Evolutionary conservation across 805 yeast genomes (phyloP), one percentile per base, ranked within the genome.

Genomic region (Schizosaccharomyces osmophilus): DNA sequence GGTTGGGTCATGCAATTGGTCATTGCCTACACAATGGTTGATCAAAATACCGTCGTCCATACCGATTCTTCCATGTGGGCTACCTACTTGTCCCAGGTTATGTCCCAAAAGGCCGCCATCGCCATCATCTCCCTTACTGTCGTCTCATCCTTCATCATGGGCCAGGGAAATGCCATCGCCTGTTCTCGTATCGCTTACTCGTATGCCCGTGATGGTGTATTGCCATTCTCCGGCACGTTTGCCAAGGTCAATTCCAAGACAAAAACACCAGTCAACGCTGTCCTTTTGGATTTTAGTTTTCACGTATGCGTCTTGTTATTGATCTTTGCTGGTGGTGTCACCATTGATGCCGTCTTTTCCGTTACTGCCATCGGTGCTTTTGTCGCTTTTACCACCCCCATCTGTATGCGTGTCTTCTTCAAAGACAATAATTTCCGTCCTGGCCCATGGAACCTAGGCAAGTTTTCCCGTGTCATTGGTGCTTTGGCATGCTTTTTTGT

Each of bases 351-450:
- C 57, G 81, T 82, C 63, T 83, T 83, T 72, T 81, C 85, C 1
- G 84, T 83, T 59, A 85, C 85, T 39, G 86, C 85, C 59, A 82
- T 82, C 67, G 79, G 84, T 15, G 79, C 84, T 0, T 82, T 82
- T 66, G 75, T 82, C 63, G 82, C 87, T 2, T 83, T 82, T 71
- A 75, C 79, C 19, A 72, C 80, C 65, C 87, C 87, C 15, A 79
- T 82, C 24, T 22, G 22, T 66, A 79, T 8, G 74, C 82, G 63
- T 79, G 81, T 68, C 78, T 81, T 66, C 77, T 83, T 4, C 78
- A 71, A 78, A 62, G 72, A 76, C 48, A 70, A 73, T 0, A 19
- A 57, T 1, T 83, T 82, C 72, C 72, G 72, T 64, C 80, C 79
- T 1, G 87, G 87, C 2, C 87, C 87, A 3, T 82, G 85, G 82